Base-by-base conservation (phyloP, 2,329 filamentous ascomycete genomes). In the Aureobasidium sp. region DNA sequence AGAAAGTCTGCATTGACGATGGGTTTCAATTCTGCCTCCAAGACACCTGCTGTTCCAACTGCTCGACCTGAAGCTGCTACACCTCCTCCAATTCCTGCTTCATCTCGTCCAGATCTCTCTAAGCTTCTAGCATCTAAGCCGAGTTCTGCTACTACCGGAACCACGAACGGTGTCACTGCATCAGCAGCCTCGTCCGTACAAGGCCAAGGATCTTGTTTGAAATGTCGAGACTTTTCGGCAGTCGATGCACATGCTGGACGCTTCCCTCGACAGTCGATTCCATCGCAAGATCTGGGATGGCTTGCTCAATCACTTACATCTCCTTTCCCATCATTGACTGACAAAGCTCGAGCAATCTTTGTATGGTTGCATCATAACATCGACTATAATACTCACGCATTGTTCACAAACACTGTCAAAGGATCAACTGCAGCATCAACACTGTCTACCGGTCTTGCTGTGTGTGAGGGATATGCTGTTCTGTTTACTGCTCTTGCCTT, bases 281-380 rank as follows among this genome's bases (percentile, higher is more conserved):
- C 93, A 51, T 90, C 91, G 0, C 64, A 72, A 11, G 85, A 89
- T 70, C 82, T 96, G 4, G 88, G 86, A 25, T 93, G 93, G 81
- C 85, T 99, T 29, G 94, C 95, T 0, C 86, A 88, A 60, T 88
- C 92, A 60, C 87, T 98, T 25, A 97, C 94, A 66, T 84, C 86
- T 5, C 91, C 92, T 0, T 98, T 98, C 74, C 80, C 89, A 1
- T 97, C 93, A 0, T 95, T 91, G 1, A 97, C 95, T 0, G 95
- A 98, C 78, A 98, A 98, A 81, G 95, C 96, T 3, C 88, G 96
- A 33, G 94, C 90, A 2, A 93, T 99, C 67, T 98, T 98, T 76
- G 93, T 93, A 1, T 99, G 96, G 96, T 89, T 95, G 47, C 95
- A 98, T 79, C 91, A 98, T 78, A 98, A 98, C 72, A 90, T 99